Evolutionary conservation across 371 early-diverging fungal species (phyloP), one percentile per base, ranked within the genome.

Genomic region (Apophysomyces elegans): DNA sequence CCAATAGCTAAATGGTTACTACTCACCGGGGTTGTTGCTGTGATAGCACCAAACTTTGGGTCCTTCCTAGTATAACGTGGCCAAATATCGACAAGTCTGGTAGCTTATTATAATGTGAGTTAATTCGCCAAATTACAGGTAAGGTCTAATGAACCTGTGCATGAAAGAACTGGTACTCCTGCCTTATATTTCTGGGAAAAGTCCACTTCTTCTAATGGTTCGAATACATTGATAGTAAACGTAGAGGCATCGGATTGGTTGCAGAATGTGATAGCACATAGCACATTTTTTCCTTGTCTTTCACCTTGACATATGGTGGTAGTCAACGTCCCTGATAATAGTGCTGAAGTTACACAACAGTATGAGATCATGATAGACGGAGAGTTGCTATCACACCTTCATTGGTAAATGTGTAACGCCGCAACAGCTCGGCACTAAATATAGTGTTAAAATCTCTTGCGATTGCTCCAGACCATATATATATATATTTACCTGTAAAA

Each of bases 1-100:
- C 87, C 89, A 44, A 87, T 67, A 1, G 89, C 89, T 37, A 86
- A 71, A 58, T 81, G 71, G 16, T 78, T 81, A 39, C 83, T 83
- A 62, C 77, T 78, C 4, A 87, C 76, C 54, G 83, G 83, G 11
- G 74, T 67, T 0, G 86, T 80, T n/a, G 72, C 73, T 0, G 86
- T 86, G 45, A 87, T 76, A 21, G 65, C 45, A 1, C 76, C 84
- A 66, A 63, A 67, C 12, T 58, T 63, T n/a, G 72, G 65, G 39
- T 74, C 71, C 8, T 66, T 37, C 21, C 72, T 63, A 5, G 74
- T 46, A 9, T 70, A 56, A 2, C 76, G 54, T 9, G 80, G 79
- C 81, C 80, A 84, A 18, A 77, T 64, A 38, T 70, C 74, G 5
- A 61, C 44, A 59, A 76, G 72, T 4, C 58, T 59, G 7, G 61